A percentile compares a stretch with the other conserved stretches of the same genome.
phyloP scores from a whole-genome alignment of 345 rosid genomes.

The Mallotus nudiflorus region DNA sequence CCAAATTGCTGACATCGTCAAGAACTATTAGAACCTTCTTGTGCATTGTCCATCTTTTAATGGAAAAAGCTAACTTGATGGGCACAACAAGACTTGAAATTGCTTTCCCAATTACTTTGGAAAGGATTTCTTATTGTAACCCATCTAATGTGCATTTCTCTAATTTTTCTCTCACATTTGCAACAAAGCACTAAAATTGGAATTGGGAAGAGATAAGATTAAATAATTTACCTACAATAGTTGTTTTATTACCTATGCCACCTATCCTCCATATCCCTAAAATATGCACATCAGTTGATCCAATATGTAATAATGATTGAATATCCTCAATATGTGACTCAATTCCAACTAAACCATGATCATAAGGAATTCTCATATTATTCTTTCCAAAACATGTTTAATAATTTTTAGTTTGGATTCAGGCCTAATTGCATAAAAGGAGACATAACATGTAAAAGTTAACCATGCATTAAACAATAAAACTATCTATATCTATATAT shows the following conservation, averaged over 20 bases:
- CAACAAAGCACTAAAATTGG: no score
- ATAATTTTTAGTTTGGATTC: no score
- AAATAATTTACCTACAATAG: neutral
- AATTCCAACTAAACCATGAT: constrained; percentile 4
- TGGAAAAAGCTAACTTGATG: neutral
- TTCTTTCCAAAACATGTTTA: no score
- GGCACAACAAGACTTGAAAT: neutral
- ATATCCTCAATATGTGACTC: no score
- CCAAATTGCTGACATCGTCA: no score
- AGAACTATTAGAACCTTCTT: no score
- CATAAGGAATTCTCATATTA: no score
- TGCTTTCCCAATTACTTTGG: no score
- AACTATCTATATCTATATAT: no score
- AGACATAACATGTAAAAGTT: no score
- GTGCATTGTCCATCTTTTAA: neutral
- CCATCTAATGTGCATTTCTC: neutral
- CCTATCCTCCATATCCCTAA: constrained; percentile 5
- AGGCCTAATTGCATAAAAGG: neutral
- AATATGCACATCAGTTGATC: neutral
- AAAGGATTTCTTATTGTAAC: neutral
- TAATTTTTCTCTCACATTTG: neutral
- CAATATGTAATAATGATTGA: no score
- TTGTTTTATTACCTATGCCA: constrained; percentile 1
- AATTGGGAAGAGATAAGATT: neutral
- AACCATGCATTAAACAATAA: no score